These are phyloP conservation scores for Neonothopanus nambi DNA, from an alignment of 1,284 basidiomycete genomes.

Conservation along the genomic window DNA sequence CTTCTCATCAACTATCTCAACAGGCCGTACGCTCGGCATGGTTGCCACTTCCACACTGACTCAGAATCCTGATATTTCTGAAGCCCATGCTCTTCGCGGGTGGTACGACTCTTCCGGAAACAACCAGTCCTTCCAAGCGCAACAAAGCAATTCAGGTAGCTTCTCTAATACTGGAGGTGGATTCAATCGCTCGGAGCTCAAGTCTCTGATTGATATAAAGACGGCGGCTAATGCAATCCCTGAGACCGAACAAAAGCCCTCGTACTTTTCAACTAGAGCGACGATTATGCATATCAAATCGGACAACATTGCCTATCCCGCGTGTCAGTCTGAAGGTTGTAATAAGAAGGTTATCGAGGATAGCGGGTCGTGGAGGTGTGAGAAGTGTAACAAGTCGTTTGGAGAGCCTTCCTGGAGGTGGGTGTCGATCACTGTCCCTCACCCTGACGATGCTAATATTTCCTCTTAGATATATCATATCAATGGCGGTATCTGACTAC, in stretches of 20 bases:
- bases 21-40: constrained; percentile 76
- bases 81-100: constrained; percentile 84
- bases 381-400: constrained; percentile 86
- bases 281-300: constrained; percentile 89
- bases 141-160: constrained; percentile 49
- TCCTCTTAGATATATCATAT: constrained; percentile 78
- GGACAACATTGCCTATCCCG: constrained; percentile 89
- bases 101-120: constrained; percentile 85
- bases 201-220: constrained; percentile 85
- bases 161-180: constrained; percentile 36
- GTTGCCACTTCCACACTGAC: constrained; percentile 62
- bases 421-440: constrained; percentile 25
- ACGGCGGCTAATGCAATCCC: constrained; percentile 70
- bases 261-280: constrained; percentile 83
- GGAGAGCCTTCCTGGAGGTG: constrained; percentile 82
- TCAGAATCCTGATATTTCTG: constrained; percentile 86
- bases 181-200: constrained; percentile 73
- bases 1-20: constrained; percentile 17
- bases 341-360: constrained; percentile 89
- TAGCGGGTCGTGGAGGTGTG: constrained; percentile 82
- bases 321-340: constrained; percentile 82
- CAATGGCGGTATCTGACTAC: constrained; percentile 87
- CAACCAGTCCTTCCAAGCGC: constrained; percentile 67
- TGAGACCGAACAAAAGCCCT: constrained; percentile 46
- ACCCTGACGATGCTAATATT: constrained; percentile 4